Percentiles rank a stretch among this genome's conserved stretches.
Evolutionary conservation across 352 stramenopile species (phyloP).

Genomic region (Pythium myriotylum): DNA sequence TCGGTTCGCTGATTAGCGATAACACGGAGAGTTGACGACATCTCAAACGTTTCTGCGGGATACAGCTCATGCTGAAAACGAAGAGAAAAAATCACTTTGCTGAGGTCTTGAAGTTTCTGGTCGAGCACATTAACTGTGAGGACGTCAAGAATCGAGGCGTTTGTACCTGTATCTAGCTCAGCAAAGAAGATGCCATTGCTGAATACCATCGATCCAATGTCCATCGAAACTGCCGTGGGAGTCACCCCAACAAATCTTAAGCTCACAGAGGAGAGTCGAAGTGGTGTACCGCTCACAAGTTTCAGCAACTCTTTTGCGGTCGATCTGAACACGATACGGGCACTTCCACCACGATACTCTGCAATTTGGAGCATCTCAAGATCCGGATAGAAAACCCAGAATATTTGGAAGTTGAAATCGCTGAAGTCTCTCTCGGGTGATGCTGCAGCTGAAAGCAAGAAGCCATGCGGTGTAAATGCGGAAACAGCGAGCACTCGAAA

Average conservation of each 20-base stretch:
- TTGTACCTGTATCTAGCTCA: too few species aligned
- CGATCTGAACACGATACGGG: slow-evolving; percentile 2
- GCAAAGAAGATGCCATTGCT: too few species aligned
- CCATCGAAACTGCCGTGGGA: too few species aligned
- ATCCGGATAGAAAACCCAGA: slow-evolving; percentile 11
- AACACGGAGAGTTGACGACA: background rate
- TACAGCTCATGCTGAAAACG: slow-evolving; percentile 16
- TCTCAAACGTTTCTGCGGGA: slow-evolving; percentile 8
- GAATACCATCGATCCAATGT: too few species aligned
- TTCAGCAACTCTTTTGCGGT: background rate
- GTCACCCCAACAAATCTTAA: too few species aligned
- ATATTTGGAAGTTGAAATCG: slow-evolving; percentile 4
- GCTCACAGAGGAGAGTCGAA: too few species aligned
- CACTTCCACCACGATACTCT: background rate
- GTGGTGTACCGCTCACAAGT: too few species aligned
- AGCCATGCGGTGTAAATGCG: background rate
- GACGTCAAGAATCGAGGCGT: background rate
- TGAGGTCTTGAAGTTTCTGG: background rate
- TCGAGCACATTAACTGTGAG: slow-evolving; percentile 7
- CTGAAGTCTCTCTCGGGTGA: background rate
- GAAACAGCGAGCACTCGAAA: slow-evolving; percentile 1
- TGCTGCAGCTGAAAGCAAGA: background rate
- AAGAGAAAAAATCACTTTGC: background rate
- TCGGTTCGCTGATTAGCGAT: too few species aligned
- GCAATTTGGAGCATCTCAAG: background rate